phyloP scores from a whole-genome alignment of 2,329 filamentous ascomycete species.

The Didymella segeticola region DNA sequence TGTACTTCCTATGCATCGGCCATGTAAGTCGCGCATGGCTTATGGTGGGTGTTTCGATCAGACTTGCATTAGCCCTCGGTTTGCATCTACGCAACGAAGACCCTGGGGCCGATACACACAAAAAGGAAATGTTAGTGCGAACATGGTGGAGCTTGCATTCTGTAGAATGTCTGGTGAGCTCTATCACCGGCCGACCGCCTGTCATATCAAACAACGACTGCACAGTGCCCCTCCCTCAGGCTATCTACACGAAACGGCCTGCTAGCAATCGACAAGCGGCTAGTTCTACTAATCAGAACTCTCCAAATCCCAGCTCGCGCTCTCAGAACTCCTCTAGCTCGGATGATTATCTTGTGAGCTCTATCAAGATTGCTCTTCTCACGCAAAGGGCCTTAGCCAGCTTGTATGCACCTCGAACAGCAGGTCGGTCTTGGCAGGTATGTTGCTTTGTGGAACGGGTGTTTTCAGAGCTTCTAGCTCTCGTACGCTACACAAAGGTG shows the following conservation, averaged over 20 bases:
- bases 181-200: slow-evolving; percentile 50
- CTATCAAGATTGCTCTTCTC: slow-evolving; percentile 40
- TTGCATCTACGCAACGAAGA: slow-evolving; percentile 49
- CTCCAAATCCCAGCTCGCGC: background rate
- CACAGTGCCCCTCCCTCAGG: slow-evolving; percentile 39
- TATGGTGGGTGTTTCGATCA: slow-evolving; percentile 46
- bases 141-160: slow-evolving; percentile 52
- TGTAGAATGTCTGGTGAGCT: slow-evolving; percentile 46
- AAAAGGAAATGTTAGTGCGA: slow-evolving; percentile 45
- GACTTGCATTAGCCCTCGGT: slow-evolving; percentile 47
- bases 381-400: slow-evolving; percentile 39
- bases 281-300: background rate
- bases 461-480: background rate
- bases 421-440: slow-evolving; percentile 46
- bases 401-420: slow-evolving; percentile 47
- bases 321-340: background rate
- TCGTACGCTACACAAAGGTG: background rate
- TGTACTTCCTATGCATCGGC: slow-evolving; percentile 37
- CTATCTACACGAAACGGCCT: background rate
- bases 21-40: slow-evolving; percentile 44
- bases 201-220: slow-evolving; percentile 43
- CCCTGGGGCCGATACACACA: slow-evolving; percentile 21
- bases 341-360: slow-evolving; percentile 17
- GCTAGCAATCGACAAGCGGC: background rate
- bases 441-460: background rate